Evolutionary conservation across 345 rosid genomes (phyloP).

Genomic region (Streptanthus diversifolius): DNA sequence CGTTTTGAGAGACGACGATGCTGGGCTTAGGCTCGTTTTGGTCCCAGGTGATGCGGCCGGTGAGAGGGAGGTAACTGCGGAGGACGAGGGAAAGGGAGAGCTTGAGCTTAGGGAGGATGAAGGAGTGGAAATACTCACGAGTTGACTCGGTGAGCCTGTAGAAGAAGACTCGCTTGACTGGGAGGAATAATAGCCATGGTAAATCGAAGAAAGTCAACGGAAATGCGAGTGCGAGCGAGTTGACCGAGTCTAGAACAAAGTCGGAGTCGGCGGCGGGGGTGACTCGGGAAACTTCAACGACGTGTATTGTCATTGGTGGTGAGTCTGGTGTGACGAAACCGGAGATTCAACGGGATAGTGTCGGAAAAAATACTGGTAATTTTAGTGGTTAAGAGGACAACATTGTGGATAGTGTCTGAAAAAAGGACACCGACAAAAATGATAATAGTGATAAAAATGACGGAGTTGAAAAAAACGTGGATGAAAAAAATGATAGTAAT

Average conservation of each 20-base stretch:
- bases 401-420: no score
- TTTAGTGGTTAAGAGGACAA: no score
- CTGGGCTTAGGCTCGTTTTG: constrained; percentile 7
- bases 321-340: background rate
- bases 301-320: background rate
- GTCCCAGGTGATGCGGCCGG: constrained; percentile 32
- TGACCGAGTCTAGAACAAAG: background rate
- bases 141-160: constrained; percentile 25
- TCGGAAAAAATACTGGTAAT: no score
- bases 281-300: constrained; percentile 9
- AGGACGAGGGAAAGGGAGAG: constrained; percentile 36
- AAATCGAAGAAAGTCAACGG: constrained; percentile 35
- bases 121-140: constrained; percentile 19
- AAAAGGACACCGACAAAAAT: no score
- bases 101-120: constrained; percentile 35
- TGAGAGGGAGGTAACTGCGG: constrained; percentile 33
- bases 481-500: no score
- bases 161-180: constrained; percentile 30
- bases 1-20: constrained; percentile 18
- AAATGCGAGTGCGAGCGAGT: background rate
- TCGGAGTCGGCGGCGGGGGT: constrained; percentile 6
- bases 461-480: no score
- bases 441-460: no score
- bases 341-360: no score
- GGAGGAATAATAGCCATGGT: constrained; percentile 26